Evolutionary conservation across 1,139 yeast genomes (phyloP), one percentile per base, ranked within the genome.

Genomic region (Suhomyces choctaworum): DNA sequence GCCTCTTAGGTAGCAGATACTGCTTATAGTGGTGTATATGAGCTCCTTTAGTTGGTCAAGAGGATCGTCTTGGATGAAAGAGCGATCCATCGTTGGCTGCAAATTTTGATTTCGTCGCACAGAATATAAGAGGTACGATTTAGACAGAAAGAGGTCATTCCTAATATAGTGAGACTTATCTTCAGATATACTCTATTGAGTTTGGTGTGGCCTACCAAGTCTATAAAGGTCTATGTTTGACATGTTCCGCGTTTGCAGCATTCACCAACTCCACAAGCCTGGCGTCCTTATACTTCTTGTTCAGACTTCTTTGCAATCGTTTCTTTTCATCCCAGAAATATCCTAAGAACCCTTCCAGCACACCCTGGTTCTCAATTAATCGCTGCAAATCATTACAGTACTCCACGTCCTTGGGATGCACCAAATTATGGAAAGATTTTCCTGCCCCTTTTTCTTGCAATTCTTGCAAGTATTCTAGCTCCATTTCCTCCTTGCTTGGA

Each of bases 401-500:
- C n/a, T 54, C 56, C 6, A 48, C 55, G 41, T 65, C 71, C 15
- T 44, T 37, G 1, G 69, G 69, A 34, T 48, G 60, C 17, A 48
- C 45, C 31, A 64, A 47, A 12, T 49, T 44, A 40, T 66, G 72
- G 37, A 60, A 57, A 2, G 40, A 26, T 24, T 49, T 52, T 5
- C 61, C 61, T 1, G 45, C 32, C 2, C 66, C 67, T 29, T 53
- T 54, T 9, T 25, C 40, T 7, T 31, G 40, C 8, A 59, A 31
- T 34, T 63, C 60, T 8, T 41, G 21, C 11, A 40, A 34, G 32
- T 52, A 57, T 30, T 50, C 50, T 6, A 36, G 16, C 3, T 33
- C 16, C 73, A 70, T 72, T 15, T 55, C 63, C 21, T 51, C 49
- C 12, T 44, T 32, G 4, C 56, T 32, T 1, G 78, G 78, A 20